Percentiles rank a stretch among this genome's conserved stretches.
Conservation (phyloP, 202 grass and related monocot species). For the Brachypodium distachyon region DNA sequence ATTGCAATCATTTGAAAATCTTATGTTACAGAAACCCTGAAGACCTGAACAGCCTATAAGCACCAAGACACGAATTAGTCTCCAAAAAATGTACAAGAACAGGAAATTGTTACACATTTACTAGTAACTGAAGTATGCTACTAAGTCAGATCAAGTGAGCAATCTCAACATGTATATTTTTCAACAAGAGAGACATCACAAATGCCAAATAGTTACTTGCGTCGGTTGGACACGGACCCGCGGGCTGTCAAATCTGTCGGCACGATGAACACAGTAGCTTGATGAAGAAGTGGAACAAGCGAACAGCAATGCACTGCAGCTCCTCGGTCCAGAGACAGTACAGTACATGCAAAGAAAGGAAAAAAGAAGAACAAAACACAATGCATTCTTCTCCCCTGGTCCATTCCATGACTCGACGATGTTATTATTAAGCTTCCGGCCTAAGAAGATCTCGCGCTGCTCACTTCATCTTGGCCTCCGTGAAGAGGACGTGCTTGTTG, state of each 20-base stretch:
- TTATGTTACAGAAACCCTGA: too few relatives aligned
- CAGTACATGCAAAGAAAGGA: background rate
- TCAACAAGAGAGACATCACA: background rate
- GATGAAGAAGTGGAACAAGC: background rate
- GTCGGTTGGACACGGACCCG: background rate
- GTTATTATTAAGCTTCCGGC: background rate
- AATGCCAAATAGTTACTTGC: background rate
- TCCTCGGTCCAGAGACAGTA: background rate
- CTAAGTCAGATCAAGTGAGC: background rate
- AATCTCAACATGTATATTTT: too few relatives aligned
- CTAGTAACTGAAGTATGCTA: background rate
- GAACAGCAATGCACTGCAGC: background rate
- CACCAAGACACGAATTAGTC: background rate
- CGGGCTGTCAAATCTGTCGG: background rate
- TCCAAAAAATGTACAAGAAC: background rate
- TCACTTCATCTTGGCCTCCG: conserved; percentile 49
- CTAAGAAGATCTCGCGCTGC: background rate
- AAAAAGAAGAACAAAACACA: background rate
- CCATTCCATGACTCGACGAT: background rate
- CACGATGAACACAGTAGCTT: background rate
- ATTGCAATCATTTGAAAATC: too few relatives aligned
- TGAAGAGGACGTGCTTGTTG: conserved; percentile 46
- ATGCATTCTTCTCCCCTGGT: background rate
- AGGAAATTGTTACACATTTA: background rate
- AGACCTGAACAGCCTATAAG: background rate